Conservation (phyloP, 1,284 basidiomycete genomes). For the Austroboletus olivaceoglutinosus region DNA sequence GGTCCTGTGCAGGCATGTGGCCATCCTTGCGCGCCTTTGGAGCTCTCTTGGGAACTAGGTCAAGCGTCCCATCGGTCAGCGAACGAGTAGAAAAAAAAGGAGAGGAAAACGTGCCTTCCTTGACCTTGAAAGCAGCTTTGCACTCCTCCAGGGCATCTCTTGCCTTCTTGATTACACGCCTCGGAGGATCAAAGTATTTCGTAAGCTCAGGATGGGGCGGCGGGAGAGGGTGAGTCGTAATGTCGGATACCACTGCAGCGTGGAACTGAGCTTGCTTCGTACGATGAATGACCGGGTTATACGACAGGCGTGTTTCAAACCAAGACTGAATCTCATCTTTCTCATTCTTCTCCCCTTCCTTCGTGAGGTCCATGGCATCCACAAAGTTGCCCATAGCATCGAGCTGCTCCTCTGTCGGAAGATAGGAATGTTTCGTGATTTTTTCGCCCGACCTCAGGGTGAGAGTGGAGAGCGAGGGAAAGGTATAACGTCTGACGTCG, state of each 20-base stretch:
- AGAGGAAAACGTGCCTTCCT: slow-evolving; percentile 51
- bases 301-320: slow-evolving; percentile 77
- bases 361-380: slow-evolving; percentile 83
- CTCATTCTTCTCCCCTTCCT: slow-evolving; percentile 67
- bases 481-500: slow-evolving; percentile 85
- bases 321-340: slow-evolving; percentile 67
- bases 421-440: slow-evolving; percentile 73
- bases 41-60: slow-evolving; percentile 56
- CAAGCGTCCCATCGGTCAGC: no score
- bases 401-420: slow-evolving; percentile 80
- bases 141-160: slow-evolving; percentile 57
- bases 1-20: slow-evolving; percentile 57
- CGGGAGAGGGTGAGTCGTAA: slow-evolving; percentile 72
- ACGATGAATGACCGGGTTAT: slow-evolving; percentile 88
- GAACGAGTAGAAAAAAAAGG: no score
- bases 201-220: slow-evolving; percentile 82
- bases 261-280: slow-evolving; percentile 92
- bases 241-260: slow-evolving; percentile 72
- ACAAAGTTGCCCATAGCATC: slow-evolving; percentile 85
- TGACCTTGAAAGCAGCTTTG: slow-evolving; percentile 69
- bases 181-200: slow-evolving; percentile 82
- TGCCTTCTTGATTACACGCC: slow-evolving; percentile 60
- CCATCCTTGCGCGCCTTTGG: slow-evolving; percentile 52
- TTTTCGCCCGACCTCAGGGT: slow-evolving; percentile 74
- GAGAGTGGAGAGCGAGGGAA: slow-evolving; percentile 78